phyloP scores from a whole-genome alignment of 192 early-diverging fungal genomes.

The Globomyces pollinis-pini region DNA sequence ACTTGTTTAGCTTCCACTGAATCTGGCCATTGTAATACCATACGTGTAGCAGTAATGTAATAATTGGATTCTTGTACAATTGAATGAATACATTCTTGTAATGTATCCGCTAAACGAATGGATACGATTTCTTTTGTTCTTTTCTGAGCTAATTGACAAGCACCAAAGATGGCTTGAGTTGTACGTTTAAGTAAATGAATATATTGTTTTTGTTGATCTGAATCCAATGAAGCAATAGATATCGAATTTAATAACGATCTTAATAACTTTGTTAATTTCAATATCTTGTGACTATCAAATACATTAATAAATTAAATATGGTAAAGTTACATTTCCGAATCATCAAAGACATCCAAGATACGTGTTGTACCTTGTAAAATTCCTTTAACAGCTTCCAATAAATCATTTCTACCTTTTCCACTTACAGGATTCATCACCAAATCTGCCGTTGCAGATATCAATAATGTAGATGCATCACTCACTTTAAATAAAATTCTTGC shows the following conservation, averaged over 20 bases:
- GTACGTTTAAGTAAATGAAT: conserved; percentile 2
- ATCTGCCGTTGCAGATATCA: conserved; percentile 24
- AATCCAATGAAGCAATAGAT: background rate
- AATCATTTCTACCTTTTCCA: conserved; percentile 21
- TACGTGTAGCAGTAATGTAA: background rate
- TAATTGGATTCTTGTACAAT: background rate
- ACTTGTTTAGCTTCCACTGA: background rate
- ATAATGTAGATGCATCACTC: conserved; percentile 23
- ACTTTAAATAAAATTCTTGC: too few relatives aligned
- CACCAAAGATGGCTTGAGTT: background rate
- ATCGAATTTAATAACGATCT: background rate
- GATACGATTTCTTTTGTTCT: background rate
- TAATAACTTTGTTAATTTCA: conserved; percentile 14
- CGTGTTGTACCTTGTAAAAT: conserved; percentile 38
- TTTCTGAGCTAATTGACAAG: conserved; percentile 1
- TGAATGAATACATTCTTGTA: background rate
- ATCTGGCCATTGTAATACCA: conserved; percentile 2
- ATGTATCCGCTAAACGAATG: background rate
- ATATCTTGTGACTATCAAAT: conserved; percentile 33
- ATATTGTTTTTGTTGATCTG: background rate
- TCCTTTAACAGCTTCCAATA: conserved; percentile 44
- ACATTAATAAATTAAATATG: background rate
- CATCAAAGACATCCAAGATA: conserved; percentile 38
- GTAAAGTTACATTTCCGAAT: conserved; percentile 23
- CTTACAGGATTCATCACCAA: conserved; percentile 34